Evolutionary conservation across 1,139 yeast species (phyloP).

Genomic region (Saccharomyces uvarum): DNA sequence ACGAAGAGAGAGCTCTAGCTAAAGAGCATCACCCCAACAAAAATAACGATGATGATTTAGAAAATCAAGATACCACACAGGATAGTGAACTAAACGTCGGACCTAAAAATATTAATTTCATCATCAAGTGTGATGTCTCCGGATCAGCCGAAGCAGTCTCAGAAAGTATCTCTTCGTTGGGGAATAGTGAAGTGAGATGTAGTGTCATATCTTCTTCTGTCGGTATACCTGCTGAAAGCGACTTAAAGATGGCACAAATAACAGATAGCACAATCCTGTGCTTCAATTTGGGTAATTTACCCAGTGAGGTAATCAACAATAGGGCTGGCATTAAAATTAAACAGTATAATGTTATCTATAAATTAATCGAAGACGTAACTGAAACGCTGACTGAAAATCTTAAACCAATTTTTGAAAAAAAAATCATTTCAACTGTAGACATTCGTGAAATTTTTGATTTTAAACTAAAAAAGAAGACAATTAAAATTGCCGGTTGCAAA

Average conservation of each 20-base stretch:
- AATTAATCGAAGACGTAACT: conserved; percentile 78
- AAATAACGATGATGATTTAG: conserved; percentile 43
- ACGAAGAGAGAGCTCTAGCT: conserved; percentile 42
- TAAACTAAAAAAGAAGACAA: conserved; percentile 43
- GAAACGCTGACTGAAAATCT: conserved; percentile 53
- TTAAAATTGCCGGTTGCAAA: conserved; percentile 81
- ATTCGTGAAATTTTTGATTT: conserved; percentile 69
- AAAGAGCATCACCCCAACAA: conserved; percentile 16
- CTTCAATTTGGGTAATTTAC: conserved; percentile 60
- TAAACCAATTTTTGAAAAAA: conserved; percentile 61
- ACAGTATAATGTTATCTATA: conserved; percentile 75
- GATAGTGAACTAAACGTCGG: conserved; percentile 13
- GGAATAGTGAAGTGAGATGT: conserved; percentile 76
- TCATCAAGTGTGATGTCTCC: conserved; percentile 83
- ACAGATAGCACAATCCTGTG: conserved; percentile 68
- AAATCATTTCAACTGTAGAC: conserved; percentile 60
- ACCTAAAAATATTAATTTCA: conserved; percentile 46
- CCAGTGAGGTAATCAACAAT: conserved; percentile 53
- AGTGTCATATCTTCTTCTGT: conserved; percentile 66
- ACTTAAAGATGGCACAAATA: conserved; percentile 71
- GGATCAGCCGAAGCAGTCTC: conserved; percentile 58
- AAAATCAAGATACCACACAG: conserved; percentile 27
- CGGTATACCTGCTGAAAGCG: conserved; percentile 79
- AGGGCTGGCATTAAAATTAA: conserved; percentile 60
- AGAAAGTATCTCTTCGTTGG: conserved; percentile 72